Evolutionary conservation across 371 early-diverging fungal genomes (phyloP), one percentile per base, ranked within the genome.

Genomic region (Neoconidiobolus thromboides): DNA sequence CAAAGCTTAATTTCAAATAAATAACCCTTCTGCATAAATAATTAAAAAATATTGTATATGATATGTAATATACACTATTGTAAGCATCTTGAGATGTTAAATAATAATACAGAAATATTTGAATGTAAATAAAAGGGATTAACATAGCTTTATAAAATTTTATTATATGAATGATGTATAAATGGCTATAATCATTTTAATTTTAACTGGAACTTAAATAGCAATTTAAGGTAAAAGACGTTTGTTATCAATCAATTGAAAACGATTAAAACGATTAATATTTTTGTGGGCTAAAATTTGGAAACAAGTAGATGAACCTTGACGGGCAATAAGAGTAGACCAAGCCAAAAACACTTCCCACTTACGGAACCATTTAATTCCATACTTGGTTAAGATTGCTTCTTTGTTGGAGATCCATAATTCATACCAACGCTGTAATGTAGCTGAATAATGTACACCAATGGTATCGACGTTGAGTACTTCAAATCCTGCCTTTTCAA

Each of bases 331-430:
- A 67, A 95, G 91, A 64, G 84, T 79, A 49, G 93, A 91, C 91
- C 93, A 96, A 57, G 93, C 87, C 64, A 96, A 83, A 86, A 95
- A 96, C 72, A 94, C 76, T 78, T 93, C 87, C 91, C 91, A 91
- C 65, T 85, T 70, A 63, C 77, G 76, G 77, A 76, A 75, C 89
- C 90, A 81, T 60, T 81, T 76, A 68, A 87, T 85, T 55, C 93
- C 96, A 63, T 95, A 95, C 64, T 80, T 83, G 60, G 70, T 79
- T 53, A 76, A 75, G 63, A 95, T 82, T 62, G 74, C 61, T 15
- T 85, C 91, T 76, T 84, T 82, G 82, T 93, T 93, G 67, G 80
- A 71, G 80, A 89, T 76, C 97, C 97, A 96, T 86, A 94, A 93
- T 66, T 80, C 68, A 78, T 96, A 96, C 97, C 97, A 96, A 68